Evolutionary conservation across 805 yeast species (phyloP).

Genomic region (Brettanomyces sp.): DNA sequence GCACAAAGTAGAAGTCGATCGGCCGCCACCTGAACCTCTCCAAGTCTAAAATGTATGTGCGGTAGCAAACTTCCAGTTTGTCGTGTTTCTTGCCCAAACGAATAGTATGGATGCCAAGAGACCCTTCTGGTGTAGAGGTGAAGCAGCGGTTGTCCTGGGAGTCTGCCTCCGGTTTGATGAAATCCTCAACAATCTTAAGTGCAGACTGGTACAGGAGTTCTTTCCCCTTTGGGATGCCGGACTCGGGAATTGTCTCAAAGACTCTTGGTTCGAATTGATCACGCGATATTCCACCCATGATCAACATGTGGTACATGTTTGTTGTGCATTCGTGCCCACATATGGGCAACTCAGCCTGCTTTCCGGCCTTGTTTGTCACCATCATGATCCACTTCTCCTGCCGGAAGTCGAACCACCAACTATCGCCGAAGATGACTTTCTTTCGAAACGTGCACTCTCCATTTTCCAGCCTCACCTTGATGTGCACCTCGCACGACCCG

Average conservation of each 20-base stretch:
- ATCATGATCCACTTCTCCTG: slow-evolving; percentile 31
- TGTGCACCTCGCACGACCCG: slow-evolving; percentile 22
- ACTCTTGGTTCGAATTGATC: not conserved
- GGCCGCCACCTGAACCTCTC: slow-evolving; percentile 14
- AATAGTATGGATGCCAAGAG: not conserved
- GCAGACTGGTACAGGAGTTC: not conserved
- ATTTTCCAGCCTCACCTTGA: slow-evolving; percentile 14
- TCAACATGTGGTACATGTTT: slow-evolving; percentile 13
- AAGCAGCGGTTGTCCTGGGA: not conserved
- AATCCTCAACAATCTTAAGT: not conserved
- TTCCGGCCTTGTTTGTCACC: slow-evolving; percentile 8
- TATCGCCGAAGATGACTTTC: slow-evolving; percentile 32
- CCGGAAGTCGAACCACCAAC: slow-evolving; percentile 41
- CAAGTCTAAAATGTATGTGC: slow-evolving; percentile 11
- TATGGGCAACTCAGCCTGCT: slow-evolving; percentile 6
- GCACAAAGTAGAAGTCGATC: slow-evolving; percentile 6
- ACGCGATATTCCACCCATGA: slow-evolving; percentile 15
- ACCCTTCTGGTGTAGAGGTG: not conserved
- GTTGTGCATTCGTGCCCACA: slow-evolving; percentile 20
- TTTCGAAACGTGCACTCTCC: slow-evolving; percentile 5
- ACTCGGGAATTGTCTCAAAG: not conserved
- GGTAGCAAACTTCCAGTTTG: slow-evolving; percentile 1
- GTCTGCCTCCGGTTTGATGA: not conserved
- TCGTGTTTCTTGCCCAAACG: not conserved
- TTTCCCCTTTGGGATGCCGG: no score